A percentile compares a stretch with the other conserved stretches of the same genome.
phyloP scores from a whole-genome alignment of 495 filamentous ascomycete species.

The Cercophora sp. region DNA sequence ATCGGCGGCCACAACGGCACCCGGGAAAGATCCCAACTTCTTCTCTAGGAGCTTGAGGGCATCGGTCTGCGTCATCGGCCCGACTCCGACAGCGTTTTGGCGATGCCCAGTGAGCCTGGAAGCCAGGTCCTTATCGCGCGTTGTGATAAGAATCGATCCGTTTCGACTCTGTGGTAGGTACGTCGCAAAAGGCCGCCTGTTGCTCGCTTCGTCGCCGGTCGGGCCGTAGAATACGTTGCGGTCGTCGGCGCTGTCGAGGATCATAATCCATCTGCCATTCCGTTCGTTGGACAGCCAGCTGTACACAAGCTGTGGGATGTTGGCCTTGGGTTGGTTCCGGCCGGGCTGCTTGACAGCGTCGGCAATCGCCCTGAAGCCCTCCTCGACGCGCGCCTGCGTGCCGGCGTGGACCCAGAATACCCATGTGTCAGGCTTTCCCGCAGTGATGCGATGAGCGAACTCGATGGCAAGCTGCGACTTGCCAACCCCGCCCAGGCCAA shows the following conservation, averaged over 20 bases:
- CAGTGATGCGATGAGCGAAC: slow-evolving; percentile 1
- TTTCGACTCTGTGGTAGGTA: slow-evolving; percentile 39
- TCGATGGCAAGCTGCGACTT: too few species aligned
- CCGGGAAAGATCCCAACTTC: slow-evolving; percentile 17
- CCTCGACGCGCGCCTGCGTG: slow-evolving; percentile 5
- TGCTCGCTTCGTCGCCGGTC: neutral
- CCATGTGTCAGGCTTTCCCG: slow-evolving; percentile 10
- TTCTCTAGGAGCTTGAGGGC: slow-evolving; percentile 27
- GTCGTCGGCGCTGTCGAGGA: slow-evolving; percentile 47
- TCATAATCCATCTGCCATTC: slow-evolving; percentile 36
- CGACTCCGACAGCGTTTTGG: neutral
- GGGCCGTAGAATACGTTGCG: slow-evolving; percentile 20
- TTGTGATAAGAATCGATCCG: slow-evolving; percentile 23
- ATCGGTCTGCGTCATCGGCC: slow-evolving; percentile 19
- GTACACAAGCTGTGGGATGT: slow-evolving; percentile 19
- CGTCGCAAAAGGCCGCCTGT: slow-evolving; percentile 17
- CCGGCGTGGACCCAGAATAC: slow-evolving; percentile 7
- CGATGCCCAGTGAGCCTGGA: slow-evolving; percentile 1
- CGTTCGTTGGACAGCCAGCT: slow-evolving; percentile 36
- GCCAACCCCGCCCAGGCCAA: too few species aligned
- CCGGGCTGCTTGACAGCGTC: slow-evolving; percentile 35
- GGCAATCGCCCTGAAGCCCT: slow-evolving; percentile 17
- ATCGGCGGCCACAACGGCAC: slow-evolving; percentile 12
- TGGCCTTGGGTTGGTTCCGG: neutral
- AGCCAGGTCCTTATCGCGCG: slow-evolving; percentile 6